Base-by-base conservation (phyloP, 768 basidiomycete genomes). In the Pleurotus platypus region DNA sequence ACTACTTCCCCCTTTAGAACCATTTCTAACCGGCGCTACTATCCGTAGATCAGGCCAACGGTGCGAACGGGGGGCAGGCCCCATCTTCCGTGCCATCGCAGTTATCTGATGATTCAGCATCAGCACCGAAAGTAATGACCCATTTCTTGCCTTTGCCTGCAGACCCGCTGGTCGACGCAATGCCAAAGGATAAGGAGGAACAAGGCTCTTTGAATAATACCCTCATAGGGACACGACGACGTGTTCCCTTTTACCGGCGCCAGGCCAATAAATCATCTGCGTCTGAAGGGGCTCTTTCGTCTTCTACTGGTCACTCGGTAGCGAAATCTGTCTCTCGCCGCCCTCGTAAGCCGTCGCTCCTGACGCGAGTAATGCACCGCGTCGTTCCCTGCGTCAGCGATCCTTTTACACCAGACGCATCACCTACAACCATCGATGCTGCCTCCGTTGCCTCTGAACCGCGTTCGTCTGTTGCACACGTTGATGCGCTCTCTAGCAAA, bases 221-320 rank as follows among this genome's bases (percentile, higher is more conserved):
- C 26, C 67, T 77, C 58, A 71, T 73, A 50, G 67, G 67, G 18
- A 68, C 67, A 62, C 60, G 59, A 62, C 69, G 71, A 62, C 74
- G 74, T 57, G 67, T 71, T 35, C 75, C 74, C 57, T 76, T 80
- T 62, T 76, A 78, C 69, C 74, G 73, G 56, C 75, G 77, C 62
- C 77, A 74, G 65, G 60, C 62, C 42, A 69, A 66, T 64, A 75
- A 73, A 58, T 68, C 73, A 5, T 62, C 72, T 13, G 58, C 70
- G 38, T 74, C 74, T 6, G 66, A 72, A 37, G 71, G 66, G 39
- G 67, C 71, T 20, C 62, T 71, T 35, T 73, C 72, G 24, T 66
- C 71, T 12, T 67, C 67, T 24, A 63, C 68, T 16, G 68, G 68
- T 24, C 66, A 65, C 38, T 72, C 75, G 18, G 64, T 74, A 57